Evolutionary conservation across 179 eudicot species (phyloP), one percentile per base, ranked within the genome.

Genomic region (Silene coronaria): DNA sequence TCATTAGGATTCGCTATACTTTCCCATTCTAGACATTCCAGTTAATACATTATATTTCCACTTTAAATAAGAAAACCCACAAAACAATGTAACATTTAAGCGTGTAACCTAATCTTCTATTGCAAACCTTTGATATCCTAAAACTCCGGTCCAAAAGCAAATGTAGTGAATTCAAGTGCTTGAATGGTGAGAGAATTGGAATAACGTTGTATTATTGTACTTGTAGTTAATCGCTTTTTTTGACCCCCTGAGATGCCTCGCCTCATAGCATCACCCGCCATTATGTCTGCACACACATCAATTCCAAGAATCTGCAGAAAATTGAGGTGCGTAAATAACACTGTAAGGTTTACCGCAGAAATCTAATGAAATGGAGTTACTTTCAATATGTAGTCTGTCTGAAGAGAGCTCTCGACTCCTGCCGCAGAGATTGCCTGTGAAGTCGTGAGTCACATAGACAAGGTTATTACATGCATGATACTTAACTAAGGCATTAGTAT

Each of bases 161-260:
- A 51, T 51, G 16, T 51, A 51, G 19, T 51, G 57, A 51, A 2
- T 17, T 17, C 19, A 51, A 51, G 2, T 51, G n/a, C n/a, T n/a
- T n/a, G 5, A 16, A 3, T 5, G 59, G 38, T 27, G 19, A 17
- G 48, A 42, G 48, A 7, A 53, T 34, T 28, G 55, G 60, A 27
- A 26, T 45, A 34, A 68, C 2, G 22, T 11, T 19, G 16, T 80
- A 16, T 23, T 80, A 16, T 23, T 19, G 80, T 64, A 87, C 97
- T 97, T 85, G 97, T 89, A 57, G 97, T 92, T 78, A 92, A 77
- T 83, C 97, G 88, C 83, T 92, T 92, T 89, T 92, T 92, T 77
- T 92, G 96, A 75, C 97, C 97, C 66, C 97, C 97, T 24, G 96
- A 91, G 66, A 92, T 85, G 32, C 97, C 97, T 88, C 91, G 84